Evolutionary conservation across 768 basidiomycete genomes (phyloP).

Genomic region (Mrakia frigida): DNA sequence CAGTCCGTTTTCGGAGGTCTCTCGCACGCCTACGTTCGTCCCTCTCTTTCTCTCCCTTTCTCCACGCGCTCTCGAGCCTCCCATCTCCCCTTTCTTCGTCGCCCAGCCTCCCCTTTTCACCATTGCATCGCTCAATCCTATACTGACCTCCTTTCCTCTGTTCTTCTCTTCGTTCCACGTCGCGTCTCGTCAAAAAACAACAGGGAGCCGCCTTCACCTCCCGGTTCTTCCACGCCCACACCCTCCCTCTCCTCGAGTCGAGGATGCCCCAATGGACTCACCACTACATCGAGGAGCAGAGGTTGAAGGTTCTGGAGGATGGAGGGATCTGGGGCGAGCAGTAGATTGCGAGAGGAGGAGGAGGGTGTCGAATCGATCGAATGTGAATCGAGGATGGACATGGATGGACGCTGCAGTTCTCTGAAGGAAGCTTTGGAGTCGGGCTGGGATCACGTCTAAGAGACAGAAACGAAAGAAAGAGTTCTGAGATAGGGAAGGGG

Average conservation of each 20-base stretch:
- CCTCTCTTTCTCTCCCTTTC: neutral
- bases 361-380: neutral
- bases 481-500: no score
- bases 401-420: no score
- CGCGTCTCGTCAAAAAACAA: no score
- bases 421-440: no score
- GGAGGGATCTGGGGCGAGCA: constrained; percentile 22
- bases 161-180: neutral
- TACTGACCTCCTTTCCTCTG: neutral
- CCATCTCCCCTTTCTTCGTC: neutral
- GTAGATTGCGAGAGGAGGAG: neutral
- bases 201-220: constrained; percentile 28
- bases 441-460: no score
- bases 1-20: constrained; percentile 22
- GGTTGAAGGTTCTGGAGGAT: neutral
- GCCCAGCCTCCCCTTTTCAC: no score
- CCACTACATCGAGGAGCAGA: constrained; percentile 14
- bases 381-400: no score
- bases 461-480: no score
- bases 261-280: constrained; percentile 23
- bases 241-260: constrained; percentile 7
- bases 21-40: constrained; percentile 26
- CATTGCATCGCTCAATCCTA: no score
- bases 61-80: neutral
- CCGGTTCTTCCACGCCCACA: constrained; percentile 15